A percentile compares a stretch with the other conserved stretches of the same genome.
Evolutionary conservation across 2,329 filamentous ascomycete species (phyloP).

Genomic region (Tolypocladium tropicale): DNA sequence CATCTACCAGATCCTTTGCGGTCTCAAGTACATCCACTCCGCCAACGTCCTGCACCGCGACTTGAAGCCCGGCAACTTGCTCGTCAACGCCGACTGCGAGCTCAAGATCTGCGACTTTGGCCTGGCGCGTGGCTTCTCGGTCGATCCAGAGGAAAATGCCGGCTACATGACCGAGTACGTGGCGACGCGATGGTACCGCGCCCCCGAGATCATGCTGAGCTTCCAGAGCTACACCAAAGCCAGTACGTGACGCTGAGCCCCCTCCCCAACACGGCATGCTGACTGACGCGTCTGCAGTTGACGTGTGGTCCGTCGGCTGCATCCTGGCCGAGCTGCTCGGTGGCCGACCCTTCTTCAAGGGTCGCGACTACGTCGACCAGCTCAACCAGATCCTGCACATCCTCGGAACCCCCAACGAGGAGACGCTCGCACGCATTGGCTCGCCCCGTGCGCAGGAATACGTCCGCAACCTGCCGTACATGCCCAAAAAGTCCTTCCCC

Average conservation of each 20-base stretch:
- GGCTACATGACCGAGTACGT: slow-evolving; percentile 99
- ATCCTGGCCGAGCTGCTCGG: slow-evolving; percentile 94
- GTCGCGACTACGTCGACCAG: slow-evolving; percentile 97
- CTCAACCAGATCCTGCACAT: slow-evolving; percentile 98
- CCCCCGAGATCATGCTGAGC: slow-evolving; percentile 98
- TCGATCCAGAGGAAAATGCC: slow-evolving; percentile 95
- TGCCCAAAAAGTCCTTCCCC: slow-evolving; percentile 87
- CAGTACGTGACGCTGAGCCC: slow-evolving; percentile 53
- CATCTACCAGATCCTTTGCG: slow-evolving; percentile 99
- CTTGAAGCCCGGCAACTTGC: slow-evolving; percentile 89
- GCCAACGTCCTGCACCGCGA: slow-evolving; percentile 96
- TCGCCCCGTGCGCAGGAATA: slow-evolving; percentile 96
- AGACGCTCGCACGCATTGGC: slow-evolving; percentile 86
- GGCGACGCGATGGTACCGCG: slow-evolving; percentile 88
- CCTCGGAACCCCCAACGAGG: slow-evolving; percentile 91
- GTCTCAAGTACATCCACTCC: slow-evolving; percentile 98
- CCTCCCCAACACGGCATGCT: not conserved
- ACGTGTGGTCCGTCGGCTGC: slow-evolving; percentile 98
- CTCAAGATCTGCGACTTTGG: slow-evolving; percentile 99
- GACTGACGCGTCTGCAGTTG: slow-evolving; percentile 56
- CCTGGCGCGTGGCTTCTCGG: slow-evolving; percentile 88
- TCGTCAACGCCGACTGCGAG: slow-evolving; percentile 98
- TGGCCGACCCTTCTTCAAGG: slow-evolving; percentile 97
- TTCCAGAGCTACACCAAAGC: slow-evolving; percentile 99
- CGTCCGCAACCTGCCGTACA: slow-evolving; percentile 88